Evolutionary conservation across 805 yeast species (phyloP).

Genomic region (Cyberlindnera xishuangbannaensis): DNA sequence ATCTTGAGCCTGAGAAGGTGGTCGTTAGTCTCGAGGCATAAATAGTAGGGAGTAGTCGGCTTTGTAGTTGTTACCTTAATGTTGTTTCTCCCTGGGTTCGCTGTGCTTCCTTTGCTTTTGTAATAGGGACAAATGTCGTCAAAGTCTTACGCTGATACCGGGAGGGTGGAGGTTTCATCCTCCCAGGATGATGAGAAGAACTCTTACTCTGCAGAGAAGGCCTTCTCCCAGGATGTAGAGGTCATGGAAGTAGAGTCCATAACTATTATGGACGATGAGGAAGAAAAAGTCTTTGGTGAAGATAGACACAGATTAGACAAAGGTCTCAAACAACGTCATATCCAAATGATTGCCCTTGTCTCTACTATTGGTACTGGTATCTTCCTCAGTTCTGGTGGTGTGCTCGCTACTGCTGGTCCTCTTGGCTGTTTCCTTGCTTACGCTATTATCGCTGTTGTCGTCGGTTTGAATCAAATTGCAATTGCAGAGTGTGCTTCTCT

Average conservation of each 20-base stretch:
- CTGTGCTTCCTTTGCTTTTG: too few species aligned
- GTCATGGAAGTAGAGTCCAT: not conserved
- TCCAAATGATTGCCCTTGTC: conserved; percentile 44
- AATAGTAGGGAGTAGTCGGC: too few species aligned
- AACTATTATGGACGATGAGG: not conserved
- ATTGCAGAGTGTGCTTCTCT: conserved; percentile 33
- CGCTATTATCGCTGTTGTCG: conserved; percentile 28
- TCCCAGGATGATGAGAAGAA: not conserved
- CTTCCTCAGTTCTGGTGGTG: conserved; percentile 33
- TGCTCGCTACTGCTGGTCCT: conserved; percentile 30
- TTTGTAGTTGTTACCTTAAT: too few species aligned
- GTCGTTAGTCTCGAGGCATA: too few species aligned
- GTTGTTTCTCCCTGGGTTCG: too few species aligned
- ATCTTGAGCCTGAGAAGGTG: too few species aligned
- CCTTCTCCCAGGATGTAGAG: not conserved
- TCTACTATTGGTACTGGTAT: conserved; percentile 20
- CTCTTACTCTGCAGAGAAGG: not conserved
- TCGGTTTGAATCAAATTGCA: conserved; percentile 34
- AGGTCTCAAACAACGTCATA: conserved; percentile 27
- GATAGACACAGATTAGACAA: not conserved
- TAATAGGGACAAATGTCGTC: too few species aligned
- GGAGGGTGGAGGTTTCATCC: too few species aligned
- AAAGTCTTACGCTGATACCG: too few species aligned
- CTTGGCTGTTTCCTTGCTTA: conserved; percentile 32
- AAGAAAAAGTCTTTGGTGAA: not conserved